Evolutionary conservation across 2,329 filamentous ascomycete genomes (phyloP).

Genomic region (Botrytis byssoidea): DNA sequence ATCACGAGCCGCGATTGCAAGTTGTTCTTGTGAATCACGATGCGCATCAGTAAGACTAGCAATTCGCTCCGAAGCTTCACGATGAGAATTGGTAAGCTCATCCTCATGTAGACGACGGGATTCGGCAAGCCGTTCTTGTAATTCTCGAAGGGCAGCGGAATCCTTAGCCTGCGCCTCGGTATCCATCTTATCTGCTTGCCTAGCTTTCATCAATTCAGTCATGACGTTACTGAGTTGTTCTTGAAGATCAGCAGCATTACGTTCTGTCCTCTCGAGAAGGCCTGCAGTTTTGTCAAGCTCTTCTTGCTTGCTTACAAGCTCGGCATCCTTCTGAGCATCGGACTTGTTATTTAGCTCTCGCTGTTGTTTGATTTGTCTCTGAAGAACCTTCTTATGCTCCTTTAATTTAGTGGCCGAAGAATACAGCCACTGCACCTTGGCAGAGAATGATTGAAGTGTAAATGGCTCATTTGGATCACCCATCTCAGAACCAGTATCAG

Average conservation of each 20-base stretch:
- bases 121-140: slow-evolving; percentile 27
- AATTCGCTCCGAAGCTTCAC: slow-evolving; percentile 18
- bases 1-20: slow-evolving; percentile 14
- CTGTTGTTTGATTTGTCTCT: slow-evolving; percentile 92
- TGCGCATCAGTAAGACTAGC: slow-evolving; percentile 9
- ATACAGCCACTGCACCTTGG: slow-evolving; percentile 77
- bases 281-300: slow-evolving; percentile 50
- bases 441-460: slow-evolving; percentile 72
- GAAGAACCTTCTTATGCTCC: slow-evolving; percentile 85
- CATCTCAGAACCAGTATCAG: slow-evolving; percentile 62
- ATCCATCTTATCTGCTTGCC: slow-evolving; percentile 30
- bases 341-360: slow-evolving; percentile 88
- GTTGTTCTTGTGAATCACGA: slow-evolving; percentile 7
- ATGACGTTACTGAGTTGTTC: slow-evolving; percentile 38
- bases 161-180: slow-evolving; percentile 31
- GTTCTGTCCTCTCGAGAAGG: slow-evolving; percentile 39
- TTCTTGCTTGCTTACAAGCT: slow-evolving; percentile 57
- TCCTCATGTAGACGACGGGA: slow-evolving; percentile 15
- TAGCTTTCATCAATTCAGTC: slow-evolving; percentile 39
- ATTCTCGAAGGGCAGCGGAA: slow-evolving; percentile 28
- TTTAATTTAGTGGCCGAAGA: slow-evolving; percentile 72
- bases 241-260: slow-evolving; percentile 37
- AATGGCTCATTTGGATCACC: slow-evolving; percentile 60
- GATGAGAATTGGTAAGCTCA: slow-evolving; percentile 14
- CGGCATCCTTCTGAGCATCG: slow-evolving; percentile 66